Percentiles rank a stretch among this genome's conserved stretches.
Evolutionary conservation across 495 filamentous ascomycete species (phyloP).

Genomic region (Neurospora tetrasperma): DNA sequence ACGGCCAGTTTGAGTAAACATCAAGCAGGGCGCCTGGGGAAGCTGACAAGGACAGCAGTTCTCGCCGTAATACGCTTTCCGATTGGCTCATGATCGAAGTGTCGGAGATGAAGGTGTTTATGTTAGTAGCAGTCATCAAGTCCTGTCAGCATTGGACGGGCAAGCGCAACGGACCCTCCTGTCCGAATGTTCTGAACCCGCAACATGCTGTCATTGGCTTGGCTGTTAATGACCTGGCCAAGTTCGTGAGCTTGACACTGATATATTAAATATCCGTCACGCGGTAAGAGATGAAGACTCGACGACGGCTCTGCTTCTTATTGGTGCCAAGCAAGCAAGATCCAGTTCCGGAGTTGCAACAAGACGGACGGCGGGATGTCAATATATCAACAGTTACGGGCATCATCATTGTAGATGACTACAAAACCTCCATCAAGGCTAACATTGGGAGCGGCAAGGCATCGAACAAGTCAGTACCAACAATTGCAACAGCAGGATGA

Average conservation of each 20-base stretch:
- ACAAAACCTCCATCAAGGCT: background rate
- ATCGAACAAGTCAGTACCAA: background rate
- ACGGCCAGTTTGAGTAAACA: background rate
- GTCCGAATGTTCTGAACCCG: background rate
- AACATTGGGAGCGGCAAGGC: background rate
- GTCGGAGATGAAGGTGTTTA: background rate
- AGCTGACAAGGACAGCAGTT: background rate
- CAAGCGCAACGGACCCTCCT: background rate
- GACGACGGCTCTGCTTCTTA: background rate
- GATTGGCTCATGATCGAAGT: background rate
- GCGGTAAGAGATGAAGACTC: background rate
- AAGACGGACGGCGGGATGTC: background rate
- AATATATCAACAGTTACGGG: background rate
- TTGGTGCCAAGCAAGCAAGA: background rate
- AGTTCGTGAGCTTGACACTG: background rate
- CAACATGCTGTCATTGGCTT: background rate
- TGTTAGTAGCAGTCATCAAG: background rate
- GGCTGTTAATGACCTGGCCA: background rate
- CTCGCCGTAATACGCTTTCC: background rate
- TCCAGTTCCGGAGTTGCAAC: background rate
- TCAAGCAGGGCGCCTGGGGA: background rate
- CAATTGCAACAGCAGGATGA: background rate
- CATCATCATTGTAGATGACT: background rate
- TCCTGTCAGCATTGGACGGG: background rate
- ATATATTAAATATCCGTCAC: background rate